Conservation (phyloP, 108 stramenopile genomes). For the Fistulifera pelliculosa region DNA sequence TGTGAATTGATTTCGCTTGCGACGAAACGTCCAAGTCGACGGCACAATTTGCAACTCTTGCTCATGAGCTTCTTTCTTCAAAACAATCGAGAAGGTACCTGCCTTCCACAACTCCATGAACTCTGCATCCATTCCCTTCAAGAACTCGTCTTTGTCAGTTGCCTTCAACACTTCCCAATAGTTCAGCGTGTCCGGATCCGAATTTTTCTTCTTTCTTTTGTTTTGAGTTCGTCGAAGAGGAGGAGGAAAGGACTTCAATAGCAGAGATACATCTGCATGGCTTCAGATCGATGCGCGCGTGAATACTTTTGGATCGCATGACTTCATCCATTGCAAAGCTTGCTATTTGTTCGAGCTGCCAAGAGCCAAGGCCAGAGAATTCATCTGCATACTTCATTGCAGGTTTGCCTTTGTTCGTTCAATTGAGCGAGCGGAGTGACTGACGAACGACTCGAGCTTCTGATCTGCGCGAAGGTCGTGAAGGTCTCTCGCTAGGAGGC, state of each 20-base stretch:
- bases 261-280: too few species aligned
- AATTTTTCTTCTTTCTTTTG: constrained; percentile 14
- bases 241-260: too few species aligned
- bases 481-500: too few species aligned
- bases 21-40: constrained; percentile 29
- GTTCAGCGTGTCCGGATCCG: constrained; percentile 7
- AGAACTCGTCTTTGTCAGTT: constrained; percentile 18
- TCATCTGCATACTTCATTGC: not conserved
- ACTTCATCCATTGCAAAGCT: too few species aligned
- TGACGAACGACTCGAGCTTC: too few species aligned
- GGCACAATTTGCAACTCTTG: constrained; percentile 17
- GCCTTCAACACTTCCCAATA: constrained; percentile 17
- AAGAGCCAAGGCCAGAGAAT: too few species aligned
- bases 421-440: not conserved
- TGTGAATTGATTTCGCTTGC: constrained; percentile 35
- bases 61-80: not conserved
- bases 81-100: constrained; percentile 17
- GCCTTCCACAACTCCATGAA: constrained; percentile 7
- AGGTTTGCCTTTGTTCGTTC: not conserved
- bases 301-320: too few species aligned
- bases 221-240: constrained; percentile 3
- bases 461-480: too few species aligned
- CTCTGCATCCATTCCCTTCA: constrained; percentile 19
- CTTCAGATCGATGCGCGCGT: too few species aligned
- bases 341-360: too few species aligned